Base-by-base conservation (phyloP, 345 rosid genomes). In the Microthlaspi erraticum region DNA sequence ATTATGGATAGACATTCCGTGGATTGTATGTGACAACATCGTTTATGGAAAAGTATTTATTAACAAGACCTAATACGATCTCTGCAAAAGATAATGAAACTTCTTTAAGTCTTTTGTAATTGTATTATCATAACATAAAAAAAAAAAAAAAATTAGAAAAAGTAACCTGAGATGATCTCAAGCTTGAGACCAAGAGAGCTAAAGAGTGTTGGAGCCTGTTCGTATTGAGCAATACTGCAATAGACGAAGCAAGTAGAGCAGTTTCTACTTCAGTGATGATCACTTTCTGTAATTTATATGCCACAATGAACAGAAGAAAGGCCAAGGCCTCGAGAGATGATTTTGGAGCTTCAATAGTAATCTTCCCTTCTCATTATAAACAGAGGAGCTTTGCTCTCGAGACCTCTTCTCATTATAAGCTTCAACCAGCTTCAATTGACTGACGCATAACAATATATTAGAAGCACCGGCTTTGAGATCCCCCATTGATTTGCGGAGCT, bases 291-390 rank as follows among this genome's bases (percentile, higher is more conserved):
- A 71, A 19, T 41, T 29, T 38, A 52, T 51, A 71, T 52, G 61
- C 68, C 62, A 61, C 36, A 12, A 61, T 61, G 53, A 61, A 71
- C 26, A n/a, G n/a, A n/a, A n/a, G n/a, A n/a, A n/a, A n/a, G n/a
- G n/a, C n/a, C n/a, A n/a, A n/a, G n/a, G n/a, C 61, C 37, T 62
- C 75, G 2, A 61, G 69, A 52, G 62, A 33, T 18, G 75, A 62
- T 7, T 71, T 71, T 53, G 62, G 69, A 39, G 60, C 53, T 60
- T 60, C 42, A 0, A 51, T 70, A 3, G 44, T 16, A 33, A 60
- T 71, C 36, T 52, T 71, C 68, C 45, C 59, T 66, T 50, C 31
- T 73, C 72, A 49, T 54, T 44, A 0, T n/a, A n/a, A n/a, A n/a
- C n/a, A n/a, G n/a, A n/a, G n/a, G n/a, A 36, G 0, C 2, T 44